Conservation (phyloP, 2,329 filamentous ascomycete species). For the Fusarium solani-melongenae region DNA sequence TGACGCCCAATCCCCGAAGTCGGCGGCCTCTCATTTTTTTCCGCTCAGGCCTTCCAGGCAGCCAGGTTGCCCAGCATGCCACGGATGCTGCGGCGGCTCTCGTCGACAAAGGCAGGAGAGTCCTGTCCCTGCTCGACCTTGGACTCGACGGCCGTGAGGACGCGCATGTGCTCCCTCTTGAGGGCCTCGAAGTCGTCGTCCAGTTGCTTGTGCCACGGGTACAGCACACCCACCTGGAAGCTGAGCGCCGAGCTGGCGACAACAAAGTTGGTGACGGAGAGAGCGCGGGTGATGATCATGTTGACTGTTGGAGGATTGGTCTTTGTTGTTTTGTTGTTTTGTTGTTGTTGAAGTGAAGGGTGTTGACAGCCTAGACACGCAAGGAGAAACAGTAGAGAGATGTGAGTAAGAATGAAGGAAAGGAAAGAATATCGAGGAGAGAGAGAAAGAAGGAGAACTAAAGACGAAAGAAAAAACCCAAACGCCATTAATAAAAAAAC, state of each 20-base stretch:
- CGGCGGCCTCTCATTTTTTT: constrained; percentile 10
- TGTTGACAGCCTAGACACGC: constrained; percentile 12
- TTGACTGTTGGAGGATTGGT: constrained; percentile 12
- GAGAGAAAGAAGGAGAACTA: constrained; percentile 7
- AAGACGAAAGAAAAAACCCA: constrained; percentile 7
- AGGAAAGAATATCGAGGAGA: constrained; percentile 10
- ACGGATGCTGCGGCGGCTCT: constrained; percentile 29
- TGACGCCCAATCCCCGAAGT: constrained; percentile 22
- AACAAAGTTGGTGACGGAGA: constrained; percentile 61
- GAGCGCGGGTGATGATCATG: constrained; percentile 43
- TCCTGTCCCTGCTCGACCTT: constrained; percentile 13
- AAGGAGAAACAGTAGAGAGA: constrained; percentile 12
- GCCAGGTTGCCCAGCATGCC: constrained; percentile 24
- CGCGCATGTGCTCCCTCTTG: constrained; percentile 41
- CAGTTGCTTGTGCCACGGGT: constrained; percentile 76
- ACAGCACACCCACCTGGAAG: constrained; percentile 77
- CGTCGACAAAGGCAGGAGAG: constrained; percentile 20
- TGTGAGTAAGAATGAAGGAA: not conserved
- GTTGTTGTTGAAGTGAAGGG: not conserved
- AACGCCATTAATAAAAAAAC: constrained; percentile 12
- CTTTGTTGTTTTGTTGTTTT: not conserved
- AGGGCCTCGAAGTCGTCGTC: constrained; percentile 65
- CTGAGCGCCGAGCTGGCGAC: constrained; percentile 72
- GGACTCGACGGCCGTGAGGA: constrained; percentile 29
- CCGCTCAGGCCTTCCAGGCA: constrained; percentile 34